A percentile compares a stretch with the other conserved stretches of the same genome.
These are phyloP conservation scores for Capronia americana DNA, from an alignment of 2,329 filamentous ascomycete species.

Conservation along the genomic window DNA sequence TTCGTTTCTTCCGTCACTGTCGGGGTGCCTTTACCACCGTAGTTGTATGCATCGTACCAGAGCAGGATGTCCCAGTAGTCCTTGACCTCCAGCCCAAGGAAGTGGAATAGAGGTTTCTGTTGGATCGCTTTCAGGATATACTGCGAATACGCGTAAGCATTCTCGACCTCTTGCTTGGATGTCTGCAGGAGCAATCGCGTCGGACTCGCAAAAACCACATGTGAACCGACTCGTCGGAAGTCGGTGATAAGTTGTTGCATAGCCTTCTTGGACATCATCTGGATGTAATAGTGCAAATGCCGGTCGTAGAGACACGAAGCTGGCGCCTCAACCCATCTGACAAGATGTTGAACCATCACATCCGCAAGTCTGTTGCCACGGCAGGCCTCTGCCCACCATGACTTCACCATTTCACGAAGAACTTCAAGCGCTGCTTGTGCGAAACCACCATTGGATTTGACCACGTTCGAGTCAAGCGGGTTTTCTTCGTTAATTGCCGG, in stretches of 20 bases:
- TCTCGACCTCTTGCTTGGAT: constrained; percentile 94
- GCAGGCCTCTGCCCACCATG: constrained; percentile 96
- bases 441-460: constrained; percentile 71
- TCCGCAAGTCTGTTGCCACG: constrained; percentile 93
- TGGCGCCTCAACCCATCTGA: constrained; percentile 94
- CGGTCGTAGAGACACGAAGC: constrained; percentile 95
- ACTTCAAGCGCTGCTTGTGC: constrained; percentile 90
- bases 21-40: constrained; percentile 89
- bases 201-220: constrained; percentile 92
- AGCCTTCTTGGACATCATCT: constrained; percentile 97
- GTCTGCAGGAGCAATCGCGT: constrained; percentile 92
- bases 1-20: constrained; percentile 74
- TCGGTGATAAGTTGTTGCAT: constrained; percentile 97
- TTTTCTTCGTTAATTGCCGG: constrained; percentile 69
- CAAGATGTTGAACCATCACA: constrained; percentile 94
- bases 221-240: constrained; percentile 91
- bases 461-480: constrained; percentile 70
- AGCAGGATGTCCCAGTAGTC: constrained; percentile 99
- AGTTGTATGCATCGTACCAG: constrained; percentile 99
- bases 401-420: constrained; percentile 95
- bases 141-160: constrained; percentile 94
- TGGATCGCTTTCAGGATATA: constrained; percentile 99
- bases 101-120: constrained; percentile 92
- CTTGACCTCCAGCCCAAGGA: constrained; percentile 94
- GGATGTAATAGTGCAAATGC: constrained; percentile 93